Conservation (phyloP, 257 asterid genomes). For the Salvia rosmarinus region DNA sequence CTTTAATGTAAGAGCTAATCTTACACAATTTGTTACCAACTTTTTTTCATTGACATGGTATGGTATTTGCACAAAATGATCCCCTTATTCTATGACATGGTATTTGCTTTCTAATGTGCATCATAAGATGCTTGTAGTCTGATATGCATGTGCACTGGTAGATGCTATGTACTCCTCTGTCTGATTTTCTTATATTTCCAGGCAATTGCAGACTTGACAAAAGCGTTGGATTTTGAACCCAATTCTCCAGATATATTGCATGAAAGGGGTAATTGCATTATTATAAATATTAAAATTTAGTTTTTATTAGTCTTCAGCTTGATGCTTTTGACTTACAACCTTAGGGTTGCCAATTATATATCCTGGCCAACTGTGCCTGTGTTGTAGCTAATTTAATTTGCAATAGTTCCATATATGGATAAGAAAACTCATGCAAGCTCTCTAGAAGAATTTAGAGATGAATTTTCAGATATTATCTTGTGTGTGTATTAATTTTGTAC, state of each 20-base stretch:
- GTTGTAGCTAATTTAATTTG: constrained; percentile 26
- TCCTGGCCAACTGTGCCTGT: constrained; percentile 32
- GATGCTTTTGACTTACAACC: constrained; percentile 28
- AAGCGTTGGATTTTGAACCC: constrained; percentile 91
- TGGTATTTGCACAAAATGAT: not conserved
- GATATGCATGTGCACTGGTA: not conserved
- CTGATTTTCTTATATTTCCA: constrained; percentile 43
- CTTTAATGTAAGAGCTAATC: constrained; percentile 6
- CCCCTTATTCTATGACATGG: constrained; percentile 12
- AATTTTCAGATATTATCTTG: constrained; percentile 20
- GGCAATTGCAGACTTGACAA: constrained; percentile 96
- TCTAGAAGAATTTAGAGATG: not conserved
- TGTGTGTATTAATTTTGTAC: too few species aligned
- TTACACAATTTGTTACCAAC: not conserved
- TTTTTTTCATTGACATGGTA: not conserved
- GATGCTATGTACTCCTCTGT: constrained; percentile 19
- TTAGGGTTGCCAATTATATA: constrained; percentile 8
- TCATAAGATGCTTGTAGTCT: constrained; percentile 17
- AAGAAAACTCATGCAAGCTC: constrained; percentile 23
- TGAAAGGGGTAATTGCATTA: constrained; percentile 75
- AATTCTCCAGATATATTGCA: constrained; percentile 79
- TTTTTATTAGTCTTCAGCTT: constrained; percentile 23
- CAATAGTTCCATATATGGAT: too few species aligned
- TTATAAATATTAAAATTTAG: constrained; percentile 5
- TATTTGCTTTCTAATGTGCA: constrained; percentile 23